Conservation (phyloP, 768 basidiomycete genomes). For the Nidula microcarpa region DNA sequence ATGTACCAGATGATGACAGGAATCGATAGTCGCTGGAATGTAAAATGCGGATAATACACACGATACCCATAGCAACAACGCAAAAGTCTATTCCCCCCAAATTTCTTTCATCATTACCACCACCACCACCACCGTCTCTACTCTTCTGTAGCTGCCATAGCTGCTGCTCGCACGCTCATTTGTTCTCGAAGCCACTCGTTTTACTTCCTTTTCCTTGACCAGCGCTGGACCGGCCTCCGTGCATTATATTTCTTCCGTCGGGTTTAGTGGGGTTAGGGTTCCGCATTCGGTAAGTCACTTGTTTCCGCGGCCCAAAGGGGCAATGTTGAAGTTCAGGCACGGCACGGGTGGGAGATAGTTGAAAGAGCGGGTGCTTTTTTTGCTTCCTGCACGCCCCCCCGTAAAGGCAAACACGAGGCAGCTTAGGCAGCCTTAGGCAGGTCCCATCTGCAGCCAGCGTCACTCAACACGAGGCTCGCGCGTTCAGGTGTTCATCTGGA, state of each 20-base stretch:
- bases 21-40: too few relatives aligned
- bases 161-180: too few relatives aligned
- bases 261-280: conserved; percentile 11
- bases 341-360: neutral
- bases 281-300: conserved; percentile 8
- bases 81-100: too few relatives aligned
- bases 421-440: conserved; percentile 9
- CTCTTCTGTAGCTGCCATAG: too few relatives aligned
- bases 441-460: neutral
- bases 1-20: too few relatives aligned
- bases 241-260: neutral
- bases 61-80: too few relatives aligned
- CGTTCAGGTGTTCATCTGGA: conserved; percentile 14
- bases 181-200: too few relatives aligned
- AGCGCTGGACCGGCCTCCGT: neutral
- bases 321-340: conserved; percentile 22
- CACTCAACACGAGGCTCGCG: conserved; percentile 42
- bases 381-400: conserved; percentile 15
- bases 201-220: too few relatives aligned
- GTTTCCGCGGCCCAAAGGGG: conserved; percentile 2
- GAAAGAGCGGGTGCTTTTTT: conserved; percentile 1
- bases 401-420: conserved; percentile 49
- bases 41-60: too few relatives aligned
- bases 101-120: too few relatives aligned
- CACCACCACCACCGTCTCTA: too few relatives aligned